Evolutionary conservation across 176 grass and related monocot genomes (phyloP).

Genomic region (Elaeis guineensis): DNA sequence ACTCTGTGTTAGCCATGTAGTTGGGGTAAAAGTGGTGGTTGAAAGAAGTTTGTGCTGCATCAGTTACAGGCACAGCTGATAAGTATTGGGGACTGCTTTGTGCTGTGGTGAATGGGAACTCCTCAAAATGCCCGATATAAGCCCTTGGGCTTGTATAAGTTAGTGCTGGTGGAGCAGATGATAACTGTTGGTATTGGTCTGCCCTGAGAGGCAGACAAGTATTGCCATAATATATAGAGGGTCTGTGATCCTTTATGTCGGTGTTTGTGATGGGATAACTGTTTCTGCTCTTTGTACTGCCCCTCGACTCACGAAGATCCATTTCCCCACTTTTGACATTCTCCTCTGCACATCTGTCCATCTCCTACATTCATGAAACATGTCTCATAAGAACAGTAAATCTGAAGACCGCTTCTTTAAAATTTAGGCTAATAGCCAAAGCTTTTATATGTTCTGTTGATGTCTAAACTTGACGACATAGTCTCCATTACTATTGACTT

Average conservation of each 20-base stretch:
- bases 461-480: too few species aligned
- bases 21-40: constrained; percentile 15
- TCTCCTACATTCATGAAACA: constrained; percentile 9
- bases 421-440: too few species aligned
- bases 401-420: too few species aligned
- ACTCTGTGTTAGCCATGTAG: constrained; percentile 13
- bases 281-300: constrained; percentile 4
- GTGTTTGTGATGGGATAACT: constrained; percentile 2
- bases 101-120: constrained; percentile 29
- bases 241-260: constrained; percentile 8
- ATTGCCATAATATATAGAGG: constrained; percentile 9
- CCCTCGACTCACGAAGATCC: constrained; percentile 6
- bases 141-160: constrained; percentile 32
- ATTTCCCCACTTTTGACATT: constrained; percentile 13
- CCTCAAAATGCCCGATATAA: constrained; percentile 44
- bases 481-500: constrained; percentile 4
- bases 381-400: too few species aligned
- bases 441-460: too few species aligned
- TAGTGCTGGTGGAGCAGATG: constrained; percentile 18
- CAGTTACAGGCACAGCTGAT: constrained; percentile 9
- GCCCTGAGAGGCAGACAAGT: background rate
- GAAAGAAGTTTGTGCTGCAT: constrained; percentile 13
- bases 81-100: constrained; percentile 17
- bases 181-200: constrained; percentile 8
- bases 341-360: constrained; percentile 10